Percentiles rank a stretch among this genome's conserved stretches.
phyloP scores from a whole-genome alignment of 257 asterid species.

The Ligustrum vulgare region DNA sequence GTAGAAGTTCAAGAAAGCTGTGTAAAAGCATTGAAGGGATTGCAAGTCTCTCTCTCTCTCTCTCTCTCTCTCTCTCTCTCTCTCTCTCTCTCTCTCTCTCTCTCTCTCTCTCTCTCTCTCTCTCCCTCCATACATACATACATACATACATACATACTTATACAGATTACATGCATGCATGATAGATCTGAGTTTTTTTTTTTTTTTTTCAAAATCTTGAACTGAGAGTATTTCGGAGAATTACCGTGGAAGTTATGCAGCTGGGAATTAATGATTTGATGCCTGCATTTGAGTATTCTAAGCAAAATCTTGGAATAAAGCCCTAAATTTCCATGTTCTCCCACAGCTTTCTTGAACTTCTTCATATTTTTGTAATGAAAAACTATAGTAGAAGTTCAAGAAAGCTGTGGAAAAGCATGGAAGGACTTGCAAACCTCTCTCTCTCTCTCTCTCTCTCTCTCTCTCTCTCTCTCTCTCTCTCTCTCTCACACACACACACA shows the following conservation, averaged over 20 bases:
- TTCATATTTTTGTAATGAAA: neutral
- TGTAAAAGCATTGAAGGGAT: slow-evolving; percentile 53
- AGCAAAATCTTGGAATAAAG: neutral
- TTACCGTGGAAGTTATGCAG: slow-evolving; percentile 19
- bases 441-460: too few species aligned
- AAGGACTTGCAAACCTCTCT: slow-evolving; percentile 27
- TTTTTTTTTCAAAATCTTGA: too few species aligned
- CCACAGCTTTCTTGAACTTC: slow-evolving; percentile 67
- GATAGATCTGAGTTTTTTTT: too few species aligned
- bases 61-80: too few species aligned
- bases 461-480: too few species aligned
- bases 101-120: too few species aligned
- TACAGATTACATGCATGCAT: too few species aligned
- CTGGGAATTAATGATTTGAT: neutral
- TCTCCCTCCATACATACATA: too few species aligned
- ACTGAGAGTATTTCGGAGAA: too few species aligned
- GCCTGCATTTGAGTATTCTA: neutral
- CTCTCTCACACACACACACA: too few species aligned
- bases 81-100: too few species aligned
- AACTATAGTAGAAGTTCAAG: slow-evolving; percentile 47
- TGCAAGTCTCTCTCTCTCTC: neutral
- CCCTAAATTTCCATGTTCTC: slow-evolving; percentile 55
- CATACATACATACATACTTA: too few species aligned
- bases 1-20: slow-evolving; percentile 62
- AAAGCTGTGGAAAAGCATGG: slow-evolving; percentile 60